Base-by-base conservation (phyloP, 495 filamentous ascomycete species). In the Penicillium tannophilum region DNA sequence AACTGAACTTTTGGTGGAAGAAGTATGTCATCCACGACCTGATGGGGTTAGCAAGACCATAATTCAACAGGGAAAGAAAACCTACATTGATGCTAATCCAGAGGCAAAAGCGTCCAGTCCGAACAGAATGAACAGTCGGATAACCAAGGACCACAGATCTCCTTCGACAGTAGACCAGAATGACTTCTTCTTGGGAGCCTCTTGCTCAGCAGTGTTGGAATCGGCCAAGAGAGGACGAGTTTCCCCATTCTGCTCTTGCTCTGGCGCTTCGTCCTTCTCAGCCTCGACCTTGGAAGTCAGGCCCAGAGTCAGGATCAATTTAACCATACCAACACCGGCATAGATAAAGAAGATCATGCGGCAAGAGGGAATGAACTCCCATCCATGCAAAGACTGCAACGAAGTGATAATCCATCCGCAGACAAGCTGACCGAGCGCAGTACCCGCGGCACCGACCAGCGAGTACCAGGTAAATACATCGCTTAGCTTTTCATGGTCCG, bases 401-500 rank as follows among this genome's bases (percentile, higher is more conserved):
- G 75, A 66, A 52, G 82, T 79, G 10, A 90, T 79, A 4, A 84
- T 64, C 82, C 87, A 88, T 11, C 91, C 91, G 47, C 85, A 85
- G 16, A 78, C 64, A 59, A 90, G 72, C 54, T 85, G 83, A 0
- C 91, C 91, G 8, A 83, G 68, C 1, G 89, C 87, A 0, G 84
- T 83, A 0, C 86, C 88, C 0, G 84, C 74, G 1, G 80, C 82
- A 10, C 88, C 89, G 10, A 88, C 65, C 9, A 93, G 78, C 0
- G 84, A 85, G 65, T 94, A 92, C 91, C 91, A 95, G 8, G 90
- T 86, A 64, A 91, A 89, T 20, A 95, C 84, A 74, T 92, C 90
- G 46, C 86, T 80, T 47, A 90, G 79, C 11, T 74, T 70, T 20
- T 80, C 79, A 20, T 84, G 72, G 0, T 79, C 76, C 0, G 86